Base-by-base conservation (phyloP, 2,329 filamentous ascomycete genomes). In the Talaromyces sp. region DNA sequence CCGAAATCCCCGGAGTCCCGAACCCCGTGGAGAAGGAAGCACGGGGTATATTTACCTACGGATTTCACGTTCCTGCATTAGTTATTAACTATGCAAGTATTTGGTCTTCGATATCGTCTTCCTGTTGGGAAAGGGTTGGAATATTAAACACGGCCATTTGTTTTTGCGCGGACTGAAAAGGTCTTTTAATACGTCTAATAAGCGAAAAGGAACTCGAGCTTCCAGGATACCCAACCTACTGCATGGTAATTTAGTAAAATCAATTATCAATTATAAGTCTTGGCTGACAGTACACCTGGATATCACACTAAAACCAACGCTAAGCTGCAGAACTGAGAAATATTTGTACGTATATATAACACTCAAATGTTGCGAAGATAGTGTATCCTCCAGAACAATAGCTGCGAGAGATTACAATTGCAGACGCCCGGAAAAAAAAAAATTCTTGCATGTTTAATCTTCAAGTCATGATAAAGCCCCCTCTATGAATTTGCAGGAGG, bases 401-500 rank as follows among this genome's bases (percentile, higher is more conserved):
- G 10, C 23, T 23, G 44, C 44, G 12, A 27, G 18, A 47, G 9
- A 47, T 27, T 27, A 18, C 18, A 27, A 27, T 4, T 12, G 44
- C 10, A 47, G 27, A 47, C 3, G 9, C 10, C 10, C 4, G 8
- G 5, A 2, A 23, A 10, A 47, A 27, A 27, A 12, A 27, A 5
- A 3, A 8, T 6, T 12, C 16, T 3, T 5, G 8, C 18, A 9
- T 18, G 16, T 47, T 8, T 7, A 44, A 10, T 47, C 44, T 27
- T 53, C 50, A 53, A 53, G 28, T 53, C 50, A 53, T 53, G 50
- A 53, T 42, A 42, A 23, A 27, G 18, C 27, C 14, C 34, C 23
- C 33, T 16, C 42, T 56, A 62, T 36, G 61, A 52, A 27, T 62
- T 59, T 18, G 56, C 23, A 16, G 61, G 57, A 10, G 61, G 57